Evolutionary conservation across 2,329 filamentous ascomycete species (phyloP).

Genomic region (Alternaria alternata): DNA sequence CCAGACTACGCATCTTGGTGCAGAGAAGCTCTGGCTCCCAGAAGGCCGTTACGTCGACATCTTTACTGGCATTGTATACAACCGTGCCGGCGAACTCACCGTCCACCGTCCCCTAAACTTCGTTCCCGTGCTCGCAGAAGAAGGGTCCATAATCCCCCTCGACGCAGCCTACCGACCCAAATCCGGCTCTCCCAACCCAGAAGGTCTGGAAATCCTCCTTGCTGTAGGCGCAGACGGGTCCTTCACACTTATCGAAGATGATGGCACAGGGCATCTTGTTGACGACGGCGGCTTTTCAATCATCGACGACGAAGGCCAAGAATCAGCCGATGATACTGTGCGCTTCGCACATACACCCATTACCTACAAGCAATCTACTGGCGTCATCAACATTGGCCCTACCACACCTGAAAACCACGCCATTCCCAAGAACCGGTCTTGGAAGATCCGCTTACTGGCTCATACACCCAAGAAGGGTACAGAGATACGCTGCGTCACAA

Average conservation of each 20-base stretch:
- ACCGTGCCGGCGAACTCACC: conserved; percentile 62
- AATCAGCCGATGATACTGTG: conserved; percentile 33
- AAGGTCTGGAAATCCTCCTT: conserved; percentile 59
- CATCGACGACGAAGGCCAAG: conserved; percentile 53
- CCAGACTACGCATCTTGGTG: conserved; percentile 56
- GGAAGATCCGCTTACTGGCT: conserved; percentile 45
- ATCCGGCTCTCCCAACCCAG: conserved; percentile 61
- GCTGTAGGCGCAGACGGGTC: conserved; percentile 56
- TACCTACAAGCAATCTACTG: conserved; percentile 49
- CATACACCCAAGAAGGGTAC: conserved; percentile 25
- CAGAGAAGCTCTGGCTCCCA: conserved; percentile 66
- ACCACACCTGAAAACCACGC: conserved; percentile 34
- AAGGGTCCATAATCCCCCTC: conserved; percentile 67
- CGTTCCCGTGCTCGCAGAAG: conserved; percentile 63
- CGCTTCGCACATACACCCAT: conserved; percentile 46
- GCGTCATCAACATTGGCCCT: conserved; percentile 47
- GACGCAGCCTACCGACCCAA: conserved; percentile 55
- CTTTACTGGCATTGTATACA: conserved; percentile 66
- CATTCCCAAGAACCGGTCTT: conserved; percentile 41
- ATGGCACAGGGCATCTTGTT: conserved; percentile 44
- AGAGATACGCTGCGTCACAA: conserved; percentile 39
- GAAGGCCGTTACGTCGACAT: conserved; percentile 64
- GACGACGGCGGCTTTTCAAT: conserved; percentile 49
- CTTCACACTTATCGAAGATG: conserved; percentile 62
- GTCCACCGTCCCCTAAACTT: conserved; percentile 60